Evolutionary conservation across 2,329 filamentous ascomycete species (phyloP).

Genomic region (Pestalotiopsis sp.): DNA sequence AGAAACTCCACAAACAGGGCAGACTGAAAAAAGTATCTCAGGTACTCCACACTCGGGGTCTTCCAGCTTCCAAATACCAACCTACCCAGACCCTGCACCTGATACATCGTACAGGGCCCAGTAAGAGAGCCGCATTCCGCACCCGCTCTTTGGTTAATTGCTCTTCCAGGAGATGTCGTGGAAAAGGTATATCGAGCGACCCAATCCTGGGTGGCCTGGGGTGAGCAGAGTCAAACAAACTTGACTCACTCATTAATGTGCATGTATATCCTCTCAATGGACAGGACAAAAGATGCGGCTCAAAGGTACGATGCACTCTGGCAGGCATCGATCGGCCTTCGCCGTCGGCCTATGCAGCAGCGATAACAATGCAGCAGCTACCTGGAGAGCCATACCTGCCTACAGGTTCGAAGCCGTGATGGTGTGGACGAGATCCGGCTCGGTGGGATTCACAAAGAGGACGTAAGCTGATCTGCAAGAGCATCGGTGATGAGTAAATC

Average conservation of each 20-base stretch:
- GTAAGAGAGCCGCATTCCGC: constrained; percentile 10
- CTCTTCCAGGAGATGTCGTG: not conserved
- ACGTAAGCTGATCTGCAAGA: not conserved
- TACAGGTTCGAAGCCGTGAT: not conserved
- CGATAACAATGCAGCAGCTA: not conserved
- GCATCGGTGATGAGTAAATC: not conserved
- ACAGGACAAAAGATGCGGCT: not conserved
- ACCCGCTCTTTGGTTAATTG: not conserved
- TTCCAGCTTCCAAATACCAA: not conserved
- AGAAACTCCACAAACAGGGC: constrained; percentile 14
- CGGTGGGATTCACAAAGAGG: not conserved
- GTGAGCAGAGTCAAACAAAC: no score
- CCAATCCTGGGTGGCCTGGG: not conserved
- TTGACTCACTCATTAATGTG: not conserved
- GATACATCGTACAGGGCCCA: constrained; percentile 12
- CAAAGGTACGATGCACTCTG: not conserved
- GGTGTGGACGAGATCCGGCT: not conserved
- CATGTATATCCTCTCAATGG: not conserved
- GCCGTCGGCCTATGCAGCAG: not conserved
- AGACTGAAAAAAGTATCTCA: not conserved
- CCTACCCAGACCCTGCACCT: constrained; percentile 1
- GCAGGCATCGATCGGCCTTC: not conserved
- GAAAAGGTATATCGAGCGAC: not conserved
- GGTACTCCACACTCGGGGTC: not conserved
- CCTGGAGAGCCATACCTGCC: not conserved